Base-by-base conservation (phyloP, 345 rosid genomes). In the Bretschneidera sinensis region DNA sequence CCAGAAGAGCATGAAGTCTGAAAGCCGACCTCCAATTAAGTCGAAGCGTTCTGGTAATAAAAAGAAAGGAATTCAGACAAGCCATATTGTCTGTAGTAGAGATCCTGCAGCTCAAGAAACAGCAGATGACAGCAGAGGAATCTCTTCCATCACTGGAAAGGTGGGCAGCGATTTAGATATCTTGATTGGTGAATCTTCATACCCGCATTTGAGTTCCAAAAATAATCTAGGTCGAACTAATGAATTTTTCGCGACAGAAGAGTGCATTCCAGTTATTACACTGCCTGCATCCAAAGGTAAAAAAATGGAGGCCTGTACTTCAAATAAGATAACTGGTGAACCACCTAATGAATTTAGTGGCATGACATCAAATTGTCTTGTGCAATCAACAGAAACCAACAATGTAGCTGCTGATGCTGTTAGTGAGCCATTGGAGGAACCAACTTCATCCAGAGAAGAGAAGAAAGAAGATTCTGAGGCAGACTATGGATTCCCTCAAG, bases 1-100 rank as follows among this genome's bases (percentile, higher is more conserved):
- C 24, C 87, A 76, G 62, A 85, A 72, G 74, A 80, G 75, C 53
- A 69, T 69, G 59, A 84, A 81, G 68, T 69, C 54, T 20, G 75
- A 68, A 48, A 60, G 60, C 19, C 77, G 62, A 21, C 51, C 75
- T 49, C 69, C 65, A 74, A 60, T 34, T 15, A 67, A 75, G 24
- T 68, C 61, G 39, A 85, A 70, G 17, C 65, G 54, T 66, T 59
- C 71, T 43, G 58, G 65, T 62, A 75, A 71, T 6, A 47, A 57
- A 21, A 74, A 74, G 73, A 79, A 62, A 73, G 78, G 60, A 52
- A 51, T 57, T 17, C 67, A 20, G 56, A 20, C 66, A 31, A 60
- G 57, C 24, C 54, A 22, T 55, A 24, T 28, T 31, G 35, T 34
- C 31, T 16, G 22, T 21, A 18, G 57, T 61, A 54, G 24, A 45